Evolutionary conservation across 441 rosid genomes (phyloP).

Genomic region (Biscutella laevigata): DNA sequence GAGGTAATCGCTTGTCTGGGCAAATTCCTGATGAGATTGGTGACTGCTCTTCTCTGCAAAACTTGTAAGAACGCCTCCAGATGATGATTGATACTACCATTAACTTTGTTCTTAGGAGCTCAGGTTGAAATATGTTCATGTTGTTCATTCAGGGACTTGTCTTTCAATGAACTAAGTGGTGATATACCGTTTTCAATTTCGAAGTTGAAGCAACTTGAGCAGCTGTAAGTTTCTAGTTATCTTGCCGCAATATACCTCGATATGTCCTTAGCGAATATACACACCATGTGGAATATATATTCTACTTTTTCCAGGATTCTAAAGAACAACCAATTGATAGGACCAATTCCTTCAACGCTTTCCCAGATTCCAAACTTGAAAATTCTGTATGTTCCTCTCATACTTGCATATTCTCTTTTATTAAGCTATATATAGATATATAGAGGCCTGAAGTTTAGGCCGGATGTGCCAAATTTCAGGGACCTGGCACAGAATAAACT

Average conservation of each 20-base stretch:
- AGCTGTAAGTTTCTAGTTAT: slow-evolving; percentile 42
- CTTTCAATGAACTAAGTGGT: slow-evolving; percentile 71
- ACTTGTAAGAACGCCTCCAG: slow-evolving; percentile 44
- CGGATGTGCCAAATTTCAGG: slow-evolving; percentile 31
- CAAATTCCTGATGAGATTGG: slow-evolving; percentile 97
- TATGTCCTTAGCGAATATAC: neutral
- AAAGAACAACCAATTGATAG: slow-evolving; percentile 79
- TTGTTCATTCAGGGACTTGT: slow-evolving; percentile 52
- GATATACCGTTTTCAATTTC: slow-evolving; percentile 88
- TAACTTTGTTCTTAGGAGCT: neutral
- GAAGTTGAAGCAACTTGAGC: slow-evolving; percentile 73
- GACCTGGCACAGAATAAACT: slow-evolving; percentile 83
- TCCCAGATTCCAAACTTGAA: slow-evolving; percentile 91
- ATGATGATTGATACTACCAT: neutral
- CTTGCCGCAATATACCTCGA: neutral
- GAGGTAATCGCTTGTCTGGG: slow-evolving; percentile 66
- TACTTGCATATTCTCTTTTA: neutral
- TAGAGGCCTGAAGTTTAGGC: neutral
- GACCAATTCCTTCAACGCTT: slow-evolving; percentile 80
- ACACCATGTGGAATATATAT: neutral
- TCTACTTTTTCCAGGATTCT: slow-evolving; percentile 35
- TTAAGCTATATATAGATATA: neutral
- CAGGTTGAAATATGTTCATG: slow-evolving; percentile 4
- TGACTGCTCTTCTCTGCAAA: slow-evolving; percentile 63
- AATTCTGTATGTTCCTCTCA: slow-evolving; percentile 45